These are phyloP conservation scores for Hericium rajendrae DNA, from an alignment of 768 basidiomycete genomes.

Conservation along the genomic window DNA sequence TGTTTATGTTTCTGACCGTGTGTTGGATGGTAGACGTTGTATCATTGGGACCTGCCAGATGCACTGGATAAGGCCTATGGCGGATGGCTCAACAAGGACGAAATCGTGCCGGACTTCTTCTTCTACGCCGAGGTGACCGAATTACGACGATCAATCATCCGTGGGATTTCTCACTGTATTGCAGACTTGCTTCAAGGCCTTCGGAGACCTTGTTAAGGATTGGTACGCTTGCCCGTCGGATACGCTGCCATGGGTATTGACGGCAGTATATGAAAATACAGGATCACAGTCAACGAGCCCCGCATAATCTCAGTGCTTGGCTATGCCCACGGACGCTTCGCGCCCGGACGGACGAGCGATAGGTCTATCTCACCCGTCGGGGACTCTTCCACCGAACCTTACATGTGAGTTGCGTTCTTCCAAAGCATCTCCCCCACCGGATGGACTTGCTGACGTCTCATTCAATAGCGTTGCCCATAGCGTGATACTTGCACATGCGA, in stretches of 20 bases:
- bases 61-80: slow-evolving; percentile 38
- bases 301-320: slow-evolving; percentile 33
- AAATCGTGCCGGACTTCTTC: slow-evolving; percentile 36
- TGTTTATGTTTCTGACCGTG: neutral
- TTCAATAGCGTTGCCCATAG: slow-evolving; percentile 49
- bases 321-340: slow-evolving; percentile 32
- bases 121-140: slow-evolving; percentile 31
- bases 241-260: neutral
- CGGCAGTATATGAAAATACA: slow-evolving; percentile 1
- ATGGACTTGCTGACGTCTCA: neutral
- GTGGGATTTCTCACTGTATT: neutral
- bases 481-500: slow-evolving; percentile 59
- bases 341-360: slow-evolving; percentile 38
- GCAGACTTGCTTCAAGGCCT: slow-evolving; percentile 33
- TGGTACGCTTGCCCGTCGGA: slow-evolving; percentile 21
- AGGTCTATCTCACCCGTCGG: slow-evolving; percentile 48
- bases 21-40: slow-evolving; percentile 27
- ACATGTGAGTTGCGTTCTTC: slow-evolving; percentile 40
- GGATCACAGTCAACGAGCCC: slow-evolving; percentile 41
- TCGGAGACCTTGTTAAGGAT: slow-evolving; percentile 40
- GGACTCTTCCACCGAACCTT: slow-evolving; percentile 57
- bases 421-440: neutral
- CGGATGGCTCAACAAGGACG: slow-evolving; percentile 40
- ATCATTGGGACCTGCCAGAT: slow-evolving; percentile 47
- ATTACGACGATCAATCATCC: neutral